A percentile compares a stretch with the other conserved stretches of the same genome.
Evolutionary conservation across 805 yeast genomes (phyloP).

Genomic region (Hanseniaspora guilliermondii): DNA sequence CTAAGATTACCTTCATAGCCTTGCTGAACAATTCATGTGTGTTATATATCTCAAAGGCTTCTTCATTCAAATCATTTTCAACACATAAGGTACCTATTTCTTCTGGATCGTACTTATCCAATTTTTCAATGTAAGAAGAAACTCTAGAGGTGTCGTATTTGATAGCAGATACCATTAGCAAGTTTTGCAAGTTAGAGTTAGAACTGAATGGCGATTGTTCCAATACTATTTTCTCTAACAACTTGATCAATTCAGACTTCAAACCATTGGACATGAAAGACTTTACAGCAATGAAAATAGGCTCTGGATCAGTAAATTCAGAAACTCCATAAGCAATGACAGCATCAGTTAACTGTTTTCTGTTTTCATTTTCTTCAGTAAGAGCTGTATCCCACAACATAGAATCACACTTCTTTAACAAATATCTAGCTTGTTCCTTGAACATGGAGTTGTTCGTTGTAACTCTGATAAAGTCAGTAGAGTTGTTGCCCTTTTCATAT

Average conservation of each 20-base stretch:
- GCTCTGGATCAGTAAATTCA: slow-evolving; percentile 83
- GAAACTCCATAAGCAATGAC: slow-evolving; percentile 94
- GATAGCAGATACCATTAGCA: slow-evolving; percentile 84
- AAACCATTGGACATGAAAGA: slow-evolving; percentile 92
- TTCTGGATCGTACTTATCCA: slow-evolving; percentile 80
- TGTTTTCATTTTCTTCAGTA: slow-evolving; percentile 61
- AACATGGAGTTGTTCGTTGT: slow-evolving; percentile 97
- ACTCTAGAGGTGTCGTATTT: slow-evolving; percentile 88
- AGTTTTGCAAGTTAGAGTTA: slow-evolving; percentile 87
- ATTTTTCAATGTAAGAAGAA: slow-evolving; percentile 66
- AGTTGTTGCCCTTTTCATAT: slow-evolving; percentile 88
- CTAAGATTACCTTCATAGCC: slow-evolving; percentile 84
- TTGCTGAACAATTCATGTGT: slow-evolving; percentile 64
- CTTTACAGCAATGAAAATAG: slow-evolving; percentile 83
- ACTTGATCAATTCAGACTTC: slow-evolving; percentile 84
- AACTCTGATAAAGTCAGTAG: slow-evolving; percentile 74
- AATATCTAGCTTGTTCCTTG: slow-evolving; percentile 96
- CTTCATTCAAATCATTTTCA: slow-evolving; percentile 79
- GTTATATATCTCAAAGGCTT: slow-evolving; percentile 85
- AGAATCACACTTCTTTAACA: slow-evolving; percentile 76
- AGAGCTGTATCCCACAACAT: slow-evolving; percentile 73
- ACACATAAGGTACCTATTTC: slow-evolving; percentile 90
- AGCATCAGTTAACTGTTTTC: slow-evolving; percentile 86
- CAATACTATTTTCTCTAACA: slow-evolving; percentile 86
- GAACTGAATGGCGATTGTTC: slow-evolving; percentile 97